These are phyloP conservation scores for Fusarium lateritium DNA, from an alignment of 2,329 filamentous ascomycete species.

Conservation along the genomic window DNA sequence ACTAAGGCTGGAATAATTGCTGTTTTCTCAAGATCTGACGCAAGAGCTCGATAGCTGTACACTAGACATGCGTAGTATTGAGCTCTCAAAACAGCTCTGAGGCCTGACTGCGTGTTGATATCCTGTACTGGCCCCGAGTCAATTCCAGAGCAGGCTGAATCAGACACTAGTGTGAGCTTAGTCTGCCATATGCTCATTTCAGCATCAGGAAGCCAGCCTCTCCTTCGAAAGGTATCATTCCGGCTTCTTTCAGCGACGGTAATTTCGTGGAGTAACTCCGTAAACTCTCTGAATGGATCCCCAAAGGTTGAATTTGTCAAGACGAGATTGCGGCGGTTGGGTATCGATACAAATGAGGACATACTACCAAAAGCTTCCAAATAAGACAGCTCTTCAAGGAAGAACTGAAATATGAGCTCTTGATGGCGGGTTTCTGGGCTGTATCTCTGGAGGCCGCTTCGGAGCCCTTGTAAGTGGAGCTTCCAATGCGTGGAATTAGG, in stretches of 20 bases:
- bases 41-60: constrained; percentile 4
- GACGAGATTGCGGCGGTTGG: neutral
- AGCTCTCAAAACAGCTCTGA: neutral
- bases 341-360: neutral
- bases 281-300: constrained; percentile 1
- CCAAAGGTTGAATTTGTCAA: neutral
- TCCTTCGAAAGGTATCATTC: neutral
- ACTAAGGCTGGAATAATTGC: neutral
- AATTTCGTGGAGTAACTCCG: neutral
- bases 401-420: neutral
- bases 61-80: constrained; percentile 3
- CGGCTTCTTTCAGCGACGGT: neutral
- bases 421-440: neutral
- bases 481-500: constrained; percentile 2
- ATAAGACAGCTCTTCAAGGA: neutral
- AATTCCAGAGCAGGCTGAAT: neutral
- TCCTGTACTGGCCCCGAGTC: neutral
- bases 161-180: neutral
- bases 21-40: neutral
- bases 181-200: neutral
- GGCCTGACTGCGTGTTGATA: neutral
- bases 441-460: neutral
- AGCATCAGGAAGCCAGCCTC: neutral
- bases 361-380: neutral
- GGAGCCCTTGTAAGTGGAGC: neutral